Evolutionary conservation across 2,329 filamentous ascomycete species (phyloP).

Genomic region (Aquanectria penicillioides): DNA sequence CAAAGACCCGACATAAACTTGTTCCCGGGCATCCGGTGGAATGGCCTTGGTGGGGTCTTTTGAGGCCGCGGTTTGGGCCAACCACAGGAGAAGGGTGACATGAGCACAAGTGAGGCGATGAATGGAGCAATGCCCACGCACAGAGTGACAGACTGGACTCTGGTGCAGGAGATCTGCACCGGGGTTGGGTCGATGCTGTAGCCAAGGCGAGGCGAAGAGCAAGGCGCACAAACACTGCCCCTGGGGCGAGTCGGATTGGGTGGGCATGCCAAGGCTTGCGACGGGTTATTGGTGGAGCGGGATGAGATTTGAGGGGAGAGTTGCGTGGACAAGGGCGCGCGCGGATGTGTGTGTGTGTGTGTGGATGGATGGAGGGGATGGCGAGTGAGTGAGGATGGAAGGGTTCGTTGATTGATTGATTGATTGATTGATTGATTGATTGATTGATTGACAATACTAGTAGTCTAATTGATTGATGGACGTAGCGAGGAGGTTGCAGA

Average conservation of each 20-base stretch:
- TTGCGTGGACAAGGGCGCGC: conserved; percentile 2
- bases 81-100: conserved; percentile 31
- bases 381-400: background rate
- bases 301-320: conserved; percentile 23
- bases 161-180: conserved; percentile 6
- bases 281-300: conserved; percentile 4
- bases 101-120: conserved; percentile 1
- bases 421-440: too few relatives aligned
- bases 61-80: conserved; percentile 9
- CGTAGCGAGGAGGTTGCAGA: too few relatives aligned
- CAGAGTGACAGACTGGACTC: background rate
- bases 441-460: too few relatives aligned
- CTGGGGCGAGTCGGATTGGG: background rate
- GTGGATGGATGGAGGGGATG: background rate
- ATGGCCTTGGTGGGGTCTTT: too few relatives aligned
- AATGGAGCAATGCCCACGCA: conserved; percentile 21
- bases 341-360: too few relatives aligned
- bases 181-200: background rate
- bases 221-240: conserved; percentile 15
- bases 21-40: too few relatives aligned
- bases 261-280: conserved; percentile 7
- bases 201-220: conserved; percentile 17
- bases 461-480: too few relatives aligned
- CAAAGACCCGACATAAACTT: too few relatives aligned
- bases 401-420: background rate